phyloP scores from a whole-genome alignment of 2,329 filamentous ascomycete genomes.

The Cyphellophora europaea region DNA sequence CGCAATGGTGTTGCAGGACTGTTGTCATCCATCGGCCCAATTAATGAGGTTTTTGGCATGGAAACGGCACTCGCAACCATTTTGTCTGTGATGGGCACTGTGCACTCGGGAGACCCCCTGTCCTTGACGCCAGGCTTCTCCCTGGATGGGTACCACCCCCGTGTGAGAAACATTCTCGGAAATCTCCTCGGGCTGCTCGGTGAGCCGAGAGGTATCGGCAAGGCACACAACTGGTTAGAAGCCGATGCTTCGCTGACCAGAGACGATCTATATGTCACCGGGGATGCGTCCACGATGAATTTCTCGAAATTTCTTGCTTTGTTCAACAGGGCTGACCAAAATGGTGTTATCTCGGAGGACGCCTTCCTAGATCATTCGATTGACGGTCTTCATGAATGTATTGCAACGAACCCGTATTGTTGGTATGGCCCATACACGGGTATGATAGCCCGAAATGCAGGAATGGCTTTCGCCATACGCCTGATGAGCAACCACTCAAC shows the following conservation, averaged over 20 bases:
- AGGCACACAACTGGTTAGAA: conserved; percentile 19
- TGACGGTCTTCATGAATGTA: too few species aligned
- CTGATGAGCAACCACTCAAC: conserved; percentile 36
- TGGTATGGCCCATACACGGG: too few species aligned
- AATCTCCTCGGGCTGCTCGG: conserved; percentile 24
- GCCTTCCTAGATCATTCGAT: too few species aligned
- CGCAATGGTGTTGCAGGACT: conserved; percentile 28
- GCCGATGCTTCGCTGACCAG: conserved; percentile 17
- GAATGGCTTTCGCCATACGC: conserved; percentile 35
- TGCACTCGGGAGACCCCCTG: conserved; percentile 19
- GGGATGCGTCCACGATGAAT: too few species aligned
- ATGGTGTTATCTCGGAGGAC: too few species aligned
- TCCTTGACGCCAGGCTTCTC: conserved; percentile 28
- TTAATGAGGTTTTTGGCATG: conserved; percentile 26
- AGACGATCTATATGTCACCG: conserved; percentile 14
- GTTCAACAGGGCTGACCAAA: too few species aligned
- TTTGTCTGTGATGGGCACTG: conserved; percentile 23
- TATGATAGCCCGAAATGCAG: too few species aligned
- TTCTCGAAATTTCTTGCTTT: too few species aligned
- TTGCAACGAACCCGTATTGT: too few species aligned
- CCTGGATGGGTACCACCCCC: conserved; percentile 20
- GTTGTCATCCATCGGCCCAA: conserved; percentile 24
- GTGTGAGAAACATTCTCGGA: conserved; percentile 13
- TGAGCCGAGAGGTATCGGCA: conserved; percentile 12
- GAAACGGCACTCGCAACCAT: conserved; percentile 27